Evolutionary conservation across 2,329 filamentous ascomycete species (phyloP).

Genomic region (Sporothrix mexicana): DNA sequence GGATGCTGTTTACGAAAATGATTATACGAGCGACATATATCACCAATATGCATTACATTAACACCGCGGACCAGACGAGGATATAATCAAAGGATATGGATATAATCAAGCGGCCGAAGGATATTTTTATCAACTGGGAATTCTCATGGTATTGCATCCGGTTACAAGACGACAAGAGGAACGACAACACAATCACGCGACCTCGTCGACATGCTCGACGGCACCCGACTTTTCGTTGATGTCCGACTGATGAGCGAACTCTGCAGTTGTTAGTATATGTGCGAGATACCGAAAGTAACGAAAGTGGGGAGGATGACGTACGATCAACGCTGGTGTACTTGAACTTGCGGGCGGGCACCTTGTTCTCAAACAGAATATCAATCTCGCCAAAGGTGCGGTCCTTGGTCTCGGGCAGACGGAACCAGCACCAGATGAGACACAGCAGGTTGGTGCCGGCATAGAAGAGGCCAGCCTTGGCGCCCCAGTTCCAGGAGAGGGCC

Average conservation of each 20-base stretch:
- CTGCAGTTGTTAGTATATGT: background rate
- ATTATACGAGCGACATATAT: too few relatives aligned
- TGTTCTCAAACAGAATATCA: constrained; percentile 59
- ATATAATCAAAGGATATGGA: too few relatives aligned
- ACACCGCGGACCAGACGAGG: too few relatives aligned
- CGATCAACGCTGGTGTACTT: constrained; percentile 7
- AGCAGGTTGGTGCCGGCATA: constrained; percentile 53
- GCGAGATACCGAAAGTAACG: background rate
- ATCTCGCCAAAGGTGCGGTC: constrained; percentile 61
- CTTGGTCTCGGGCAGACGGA: constrained; percentile 57
- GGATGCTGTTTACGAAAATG: too few relatives aligned
- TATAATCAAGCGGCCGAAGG: too few relatives aligned
- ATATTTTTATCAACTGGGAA: too few relatives aligned
- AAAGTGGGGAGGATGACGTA: background rate
- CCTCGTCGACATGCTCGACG: constrained; percentile 22
- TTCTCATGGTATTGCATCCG: too few relatives aligned
- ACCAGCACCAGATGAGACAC: constrained; percentile 58
- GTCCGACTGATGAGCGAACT: constrained; percentile 8
- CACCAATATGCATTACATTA: too few relatives aligned
- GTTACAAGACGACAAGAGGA: too few relatives aligned
- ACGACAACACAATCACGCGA: background rate
- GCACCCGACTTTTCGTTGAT: background rate
- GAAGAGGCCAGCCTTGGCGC: constrained; percentile 55
- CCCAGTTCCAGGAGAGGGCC: constrained; percentile 50
- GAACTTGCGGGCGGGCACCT: constrained; percentile 48